Conservation (phyloP, 345 rosid species). For the Pelargonium nanum region DNA sequence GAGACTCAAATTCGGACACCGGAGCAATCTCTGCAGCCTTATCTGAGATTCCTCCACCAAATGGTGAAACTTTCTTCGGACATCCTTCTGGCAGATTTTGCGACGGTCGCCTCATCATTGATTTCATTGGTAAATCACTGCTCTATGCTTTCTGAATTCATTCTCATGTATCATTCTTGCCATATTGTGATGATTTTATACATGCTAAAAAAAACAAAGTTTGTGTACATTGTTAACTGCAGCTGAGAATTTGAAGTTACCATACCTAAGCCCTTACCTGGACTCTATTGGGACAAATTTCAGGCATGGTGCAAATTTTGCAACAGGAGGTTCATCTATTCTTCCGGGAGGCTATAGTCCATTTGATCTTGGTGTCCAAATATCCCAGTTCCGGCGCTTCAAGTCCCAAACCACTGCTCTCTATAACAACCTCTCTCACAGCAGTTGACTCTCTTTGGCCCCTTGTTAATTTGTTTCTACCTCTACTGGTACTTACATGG, state of each 20-base stretch:
- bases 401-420: constrained; percentile 38
- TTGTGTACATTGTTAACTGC: constrained; percentile 10
- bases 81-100: constrained; percentile 55
- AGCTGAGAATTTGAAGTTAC: constrained; percentile 53
- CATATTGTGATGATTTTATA: too few relatives aligned
- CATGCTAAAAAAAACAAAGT: too few relatives aligned
- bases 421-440: constrained; percentile 21
- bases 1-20: constrained; percentile 70
- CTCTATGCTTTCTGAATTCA: too few relatives aligned
- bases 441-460: constrained; percentile 14
- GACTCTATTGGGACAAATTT: constrained; percentile 55
- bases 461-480: not conserved
- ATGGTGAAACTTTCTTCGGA: constrained; percentile 68
- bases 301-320: constrained; percentile 64
- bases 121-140: constrained; percentile 35
- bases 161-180: too few relatives aligned
- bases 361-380: constrained; percentile 53
- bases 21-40: constrained; percentile 55
- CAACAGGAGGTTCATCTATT: constrained; percentile 63
- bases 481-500: not conserved
- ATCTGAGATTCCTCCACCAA: constrained; percentile 37
- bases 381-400: constrained; percentile 45
- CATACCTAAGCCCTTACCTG: constrained; percentile 53
- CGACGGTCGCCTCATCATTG: constrained; percentile 63
- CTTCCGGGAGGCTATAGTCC: constrained; percentile 51